Evolutionary conservation across 1,139 yeast species (phyloP).

Genomic region (Candida tropicalis): DNA sequence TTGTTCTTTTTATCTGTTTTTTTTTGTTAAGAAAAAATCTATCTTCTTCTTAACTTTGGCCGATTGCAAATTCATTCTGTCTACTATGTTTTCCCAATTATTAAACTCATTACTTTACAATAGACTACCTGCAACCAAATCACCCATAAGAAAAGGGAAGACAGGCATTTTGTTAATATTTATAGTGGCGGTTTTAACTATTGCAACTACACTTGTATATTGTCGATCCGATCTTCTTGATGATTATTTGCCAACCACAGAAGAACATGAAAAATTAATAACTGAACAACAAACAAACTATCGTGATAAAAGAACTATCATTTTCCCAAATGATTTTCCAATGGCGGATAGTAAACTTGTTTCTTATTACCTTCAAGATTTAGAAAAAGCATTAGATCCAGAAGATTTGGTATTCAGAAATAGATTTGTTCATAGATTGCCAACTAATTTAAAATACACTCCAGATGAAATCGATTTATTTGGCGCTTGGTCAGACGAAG

Average conservation of each 20-base stretch:
- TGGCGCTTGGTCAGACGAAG: neutral
- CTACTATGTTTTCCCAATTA: too few species aligned
- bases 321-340: conserved; percentile 5
- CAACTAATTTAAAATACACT: neutral
- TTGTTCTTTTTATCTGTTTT: too few species aligned
- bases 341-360: conserved; percentile 1
- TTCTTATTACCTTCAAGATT: neutral
- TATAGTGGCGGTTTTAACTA: neutral
- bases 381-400: conserved; percentile 5
- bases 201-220: neutral
- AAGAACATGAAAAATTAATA: neutral
- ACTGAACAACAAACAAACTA: neutral
- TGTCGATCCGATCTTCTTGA: neutral
- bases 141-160: neutral
- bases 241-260: neutral
- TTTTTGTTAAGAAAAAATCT: neutral
- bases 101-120: neutral
- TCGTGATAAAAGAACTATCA: conserved; percentile 1
- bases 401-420: conserved; percentile 4
- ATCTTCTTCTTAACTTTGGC: too few species aligned
- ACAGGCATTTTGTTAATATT: neutral
- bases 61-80: too few species aligned
- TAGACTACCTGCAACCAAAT: neutral
- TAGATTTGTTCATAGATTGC: neutral
- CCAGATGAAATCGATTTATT: conserved; percentile 1